Conservation (phyloP, 208 protist genomes). For the Naegleria gruberi region DNA sequence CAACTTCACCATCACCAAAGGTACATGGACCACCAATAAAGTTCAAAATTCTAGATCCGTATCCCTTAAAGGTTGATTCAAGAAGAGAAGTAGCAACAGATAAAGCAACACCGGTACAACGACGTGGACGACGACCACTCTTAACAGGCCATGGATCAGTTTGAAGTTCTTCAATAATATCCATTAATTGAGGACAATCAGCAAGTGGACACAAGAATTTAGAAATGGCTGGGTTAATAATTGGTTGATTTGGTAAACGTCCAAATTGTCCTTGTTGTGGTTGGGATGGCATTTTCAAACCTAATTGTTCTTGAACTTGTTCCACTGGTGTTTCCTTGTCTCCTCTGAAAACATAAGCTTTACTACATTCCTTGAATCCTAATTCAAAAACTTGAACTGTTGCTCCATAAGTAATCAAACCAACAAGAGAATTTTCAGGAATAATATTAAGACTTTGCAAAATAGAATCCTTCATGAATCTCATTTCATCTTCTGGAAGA, state of each 20-base stretch:
- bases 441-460: slow-evolving; percentile 74
- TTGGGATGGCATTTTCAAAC: slow-evolving; percentile 49
- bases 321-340: slow-evolving; percentile 63
- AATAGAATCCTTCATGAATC: slow-evolving; percentile 82
- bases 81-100: slow-evolving; percentile 86
- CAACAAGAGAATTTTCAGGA: slow-evolving; percentile 79
- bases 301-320: slow-evolving; percentile 64
- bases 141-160: slow-evolving; percentile 88
- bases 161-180: slow-evolving; percentile 85
- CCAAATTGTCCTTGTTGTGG: not conserved
- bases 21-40: slow-evolving; percentile 87
- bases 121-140: slow-evolving; percentile 67
- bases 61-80: slow-evolving; percentile 69
- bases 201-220: slow-evolving; percentile 66
- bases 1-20: slow-evolving; percentile 40
- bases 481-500: slow-evolving; percentile 81
- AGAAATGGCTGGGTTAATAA: slow-evolving; percentile 27
- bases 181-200: slow-evolving; percentile 56
- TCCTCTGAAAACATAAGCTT: slow-evolving; percentile 48
- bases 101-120: slow-evolving; percentile 92
- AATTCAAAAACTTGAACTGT: slow-evolving; percentile 81
- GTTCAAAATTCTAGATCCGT: slow-evolving; percentile 82
- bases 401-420: slow-evolving; percentile 94
- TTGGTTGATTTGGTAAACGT: not conserved
- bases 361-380: slow-evolving; percentile 46